Base-by-base conservation (phyloP, 192 early-diverging fungal genomes). In the Borealophlyctis nickersoniae region DNA sequence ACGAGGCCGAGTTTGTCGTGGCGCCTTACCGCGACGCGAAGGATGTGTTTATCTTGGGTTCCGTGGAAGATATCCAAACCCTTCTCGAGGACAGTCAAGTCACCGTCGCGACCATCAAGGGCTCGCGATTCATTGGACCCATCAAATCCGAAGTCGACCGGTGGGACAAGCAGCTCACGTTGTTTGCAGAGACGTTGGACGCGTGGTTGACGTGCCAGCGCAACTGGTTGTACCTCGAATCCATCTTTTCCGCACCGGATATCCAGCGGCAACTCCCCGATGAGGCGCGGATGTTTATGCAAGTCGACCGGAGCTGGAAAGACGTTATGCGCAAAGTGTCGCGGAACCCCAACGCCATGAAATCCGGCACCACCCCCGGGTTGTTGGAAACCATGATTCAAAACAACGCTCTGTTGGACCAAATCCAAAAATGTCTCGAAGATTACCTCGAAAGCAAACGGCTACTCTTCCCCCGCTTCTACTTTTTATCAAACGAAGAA, bases 281-380 rank as follows among this genome's bases (percentile, higher is more conserved):
- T 55, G 83, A 85, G 70, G 78, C 83, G 4, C 60, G 78, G 30
- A 85, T 85, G 81, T 85, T 82, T 69, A 34, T 79, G 2, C 77
- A 82, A 62, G 83, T 85, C 11, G 83, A 85, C 53, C 64, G 83
- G 34, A 75, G 67, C 58, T 85, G 83, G 83, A 85, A 85, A 66
- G 83, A 85, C 49, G 69, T 75, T 14, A 85, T 85, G 83, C 67
- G 83, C 1, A 76, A 78, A 24, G 78, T 78, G 4, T 67, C 66
- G 23, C 68, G 83, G n/a, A 82, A 85, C 67, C 79, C 83, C n/a
- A 85, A 85, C 49, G 83, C 83, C 34, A 85, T 85, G 65, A 85
- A 85, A 56, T 62, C 74, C 11, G 83, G 83, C 27, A 85, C 83
- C 1, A 73, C 76, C 5, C 77, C 83, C 5, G 83, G 83, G 0